Percentiles rank a stretch among this genome's conserved stretches.
Evolutionary conservation across 2,329 filamentous ascomycete genomes (phyloP).

Genomic region (Trichoderma pleuroti): DNA sequence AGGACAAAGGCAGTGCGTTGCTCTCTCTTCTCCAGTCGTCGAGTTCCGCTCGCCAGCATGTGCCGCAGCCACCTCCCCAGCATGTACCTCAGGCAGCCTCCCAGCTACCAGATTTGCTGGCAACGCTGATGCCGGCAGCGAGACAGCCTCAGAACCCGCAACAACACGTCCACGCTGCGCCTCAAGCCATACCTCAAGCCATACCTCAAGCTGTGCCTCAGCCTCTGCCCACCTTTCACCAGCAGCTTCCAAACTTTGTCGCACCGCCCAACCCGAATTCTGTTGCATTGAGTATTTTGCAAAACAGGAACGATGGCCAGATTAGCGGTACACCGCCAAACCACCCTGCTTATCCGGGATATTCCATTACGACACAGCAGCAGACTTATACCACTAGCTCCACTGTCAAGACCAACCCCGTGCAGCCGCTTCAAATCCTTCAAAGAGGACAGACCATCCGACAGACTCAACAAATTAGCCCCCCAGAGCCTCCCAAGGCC

Average conservation of each 20-base stretch:
- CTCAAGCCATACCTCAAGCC: conserved; percentile 36
- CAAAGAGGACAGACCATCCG: conserved; percentile 32
- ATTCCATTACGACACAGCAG: conserved; percentile 25
- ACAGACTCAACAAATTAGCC: not conserved
- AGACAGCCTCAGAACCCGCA: conserved; percentile 56
- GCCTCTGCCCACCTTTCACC: conserved; percentile 32
- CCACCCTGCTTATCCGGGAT: conserved; percentile 11
- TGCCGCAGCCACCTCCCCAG: conserved; percentile 20
- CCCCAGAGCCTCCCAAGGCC: not conserved
- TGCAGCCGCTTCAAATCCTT: conserved; percentile 35
- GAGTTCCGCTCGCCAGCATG: conserved; percentile 22
- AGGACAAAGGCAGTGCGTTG: conserved; percentile 50
- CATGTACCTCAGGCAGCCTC: conserved; percentile 21
- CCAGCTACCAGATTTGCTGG: conserved; percentile 47
- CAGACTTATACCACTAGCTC: conserved; percentile 25
- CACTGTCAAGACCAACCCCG: conserved; percentile 10
- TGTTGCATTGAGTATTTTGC: not conserved
- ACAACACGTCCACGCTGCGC: conserved; percentile 47
- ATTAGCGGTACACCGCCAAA: conserved; percentile 22
- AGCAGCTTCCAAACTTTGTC: conserved; percentile 33
- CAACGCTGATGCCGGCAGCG: conserved; percentile 31
- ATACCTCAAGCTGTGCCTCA: conserved; percentile 37
- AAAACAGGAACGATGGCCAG: conserved; percentile 18
- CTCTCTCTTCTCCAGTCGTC: conserved; percentile 50
- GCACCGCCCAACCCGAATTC: conserved; percentile 24